A percentile compares a stretch with the other conserved stretches of the same genome.
These are phyloP conservation scores for Pseudoneurospora amorphoporcata DNA, from an alignment of 495 filamentous ascomycete genomes.

Conservation along the genomic window DNA sequence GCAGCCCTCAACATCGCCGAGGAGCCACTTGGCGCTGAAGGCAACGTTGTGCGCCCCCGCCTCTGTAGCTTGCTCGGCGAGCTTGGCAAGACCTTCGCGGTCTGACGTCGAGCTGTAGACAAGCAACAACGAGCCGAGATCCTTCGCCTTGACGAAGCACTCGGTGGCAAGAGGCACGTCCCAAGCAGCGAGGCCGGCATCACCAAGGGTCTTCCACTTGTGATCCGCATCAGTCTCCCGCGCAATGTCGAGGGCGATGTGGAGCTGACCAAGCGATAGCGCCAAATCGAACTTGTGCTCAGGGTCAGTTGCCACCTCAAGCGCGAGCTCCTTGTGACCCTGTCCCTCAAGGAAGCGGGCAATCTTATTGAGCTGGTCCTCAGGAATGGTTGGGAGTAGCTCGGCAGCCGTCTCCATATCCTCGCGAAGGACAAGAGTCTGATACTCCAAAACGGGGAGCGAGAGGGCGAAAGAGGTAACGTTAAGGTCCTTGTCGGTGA, in stretches of 20 bases:
- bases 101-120: constrained; percentile 76
- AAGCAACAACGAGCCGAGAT: constrained; percentile 79
- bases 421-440: constrained; percentile 89
- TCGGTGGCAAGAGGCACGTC: constrained; percentile 79
- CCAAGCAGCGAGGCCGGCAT: constrained; percentile 80
- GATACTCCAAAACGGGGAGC: constrained; percentile 91
- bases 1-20: constrained; percentile 73
- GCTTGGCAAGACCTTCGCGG: constrained; percentile 55
- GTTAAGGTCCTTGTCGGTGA: constrained; percentile 89
- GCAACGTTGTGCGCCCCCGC: constrained; percentile 81
- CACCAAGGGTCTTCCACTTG: constrained; percentile 94
- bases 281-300: constrained; percentile 97
- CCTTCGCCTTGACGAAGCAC: constrained; percentile 83
- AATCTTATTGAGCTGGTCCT: constrained; percentile 93
- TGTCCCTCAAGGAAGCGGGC: constrained; percentile 97
- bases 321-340: constrained; percentile 87
- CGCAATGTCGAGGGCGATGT: constrained; percentile 78
- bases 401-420: constrained; percentile 89
- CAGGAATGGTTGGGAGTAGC: constrained; percentile 68
- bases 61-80: constrained; percentile 63
- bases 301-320: constrained; percentile 90
- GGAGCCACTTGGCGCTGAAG: constrained; percentile 81
- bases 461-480: constrained; percentile 87
- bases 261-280: constrained; percentile 68
- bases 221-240: constrained; percentile 78